These are phyloP conservation scores for Glarea lozoyensis DNA, from an alignment of 495 filamentous ascomycete genomes.

Conservation along the genomic window DNA sequence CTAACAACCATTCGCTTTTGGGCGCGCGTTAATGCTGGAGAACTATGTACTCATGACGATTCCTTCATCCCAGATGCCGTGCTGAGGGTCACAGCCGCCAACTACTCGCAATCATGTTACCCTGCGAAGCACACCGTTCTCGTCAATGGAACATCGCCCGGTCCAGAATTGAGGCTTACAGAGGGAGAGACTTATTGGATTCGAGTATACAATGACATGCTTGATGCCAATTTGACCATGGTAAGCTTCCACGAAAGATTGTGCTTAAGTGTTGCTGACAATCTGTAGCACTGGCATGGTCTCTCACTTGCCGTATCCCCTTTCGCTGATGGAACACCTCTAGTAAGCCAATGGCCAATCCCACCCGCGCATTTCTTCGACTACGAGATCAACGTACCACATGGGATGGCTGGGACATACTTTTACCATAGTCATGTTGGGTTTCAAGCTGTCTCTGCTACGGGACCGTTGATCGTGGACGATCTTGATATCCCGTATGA, in stretches of 20 bases:
- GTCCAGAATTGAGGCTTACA: conserved; percentile 37
- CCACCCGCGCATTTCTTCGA: conserved; percentile 51
- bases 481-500: conserved; percentile 37
- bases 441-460: conserved; percentile 43
- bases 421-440: conserved; percentile 54
- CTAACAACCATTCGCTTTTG: no score
- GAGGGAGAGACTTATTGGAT: conserved; percentile 46
- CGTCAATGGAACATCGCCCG: conserved; percentile 45
- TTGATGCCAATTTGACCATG: conserved; percentile 43
- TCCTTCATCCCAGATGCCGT: conserved; percentile 41
- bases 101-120: conserved; percentile 34
- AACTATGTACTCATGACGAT: conserved; percentile 30
- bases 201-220: conserved; percentile 50
- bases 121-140: conserved; percentile 31
- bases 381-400: conserved; percentile 43
- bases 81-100: conserved; percentile 32
- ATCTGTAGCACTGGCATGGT: conserved; percentile 51
- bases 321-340: conserved; percentile 47
- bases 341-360: conserved; percentile 49
- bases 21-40: no score
- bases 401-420: conserved; percentile 44
- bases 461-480: conserved; percentile 46
- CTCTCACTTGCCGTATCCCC: conserved; percentile 43
- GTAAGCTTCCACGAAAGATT: conserved; percentile 24
- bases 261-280: not conserved